These are phyloP conservation scores for Termitomyces sp. DNA, from an alignment of 768 basidiomycete species.

Conservation along the genomic window DNA sequence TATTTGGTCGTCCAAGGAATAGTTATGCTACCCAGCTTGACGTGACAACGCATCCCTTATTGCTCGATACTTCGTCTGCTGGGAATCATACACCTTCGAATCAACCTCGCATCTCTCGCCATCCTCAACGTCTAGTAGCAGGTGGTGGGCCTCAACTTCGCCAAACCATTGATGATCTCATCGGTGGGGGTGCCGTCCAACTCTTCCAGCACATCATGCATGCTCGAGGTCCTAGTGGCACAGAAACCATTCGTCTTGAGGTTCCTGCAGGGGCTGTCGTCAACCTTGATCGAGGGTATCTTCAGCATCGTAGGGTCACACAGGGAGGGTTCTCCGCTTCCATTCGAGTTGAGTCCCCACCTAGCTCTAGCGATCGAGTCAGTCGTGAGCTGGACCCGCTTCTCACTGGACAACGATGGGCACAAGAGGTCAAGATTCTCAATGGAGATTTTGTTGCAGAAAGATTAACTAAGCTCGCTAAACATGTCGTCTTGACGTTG, in stretches of 20 bases:
- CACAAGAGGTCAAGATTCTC: slow-evolving; percentile 80
- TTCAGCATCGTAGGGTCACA: slow-evolving; percentile 46
- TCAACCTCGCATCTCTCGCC: slow-evolving; percentile 48
- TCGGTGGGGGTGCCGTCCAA: slow-evolving; percentile 79
- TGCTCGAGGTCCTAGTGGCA: slow-evolving; percentile 45
- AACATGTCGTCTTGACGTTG: slow-evolving; percentile 70
- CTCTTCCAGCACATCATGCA: slow-evolving; percentile 81
- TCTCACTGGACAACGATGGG: slow-evolving; percentile 83
- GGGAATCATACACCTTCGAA: slow-evolving; percentile 40
- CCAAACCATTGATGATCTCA: slow-evolving; percentile 76
- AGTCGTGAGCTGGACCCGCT: slow-evolving; percentile 73
- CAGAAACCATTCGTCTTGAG: slow-evolving; percentile 76
- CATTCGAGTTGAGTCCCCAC: slow-evolving; percentile 60
- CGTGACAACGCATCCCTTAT: slow-evolving; percentile 76
- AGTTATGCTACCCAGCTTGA: slow-evolving; percentile 56
- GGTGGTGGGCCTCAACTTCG: slow-evolving; percentile 56
- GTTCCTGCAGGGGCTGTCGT: slow-evolving; percentile 64
- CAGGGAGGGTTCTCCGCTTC: slow-evolving; percentile 47
- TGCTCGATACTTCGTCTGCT: slow-evolving; percentile 57
- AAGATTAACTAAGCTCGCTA: slow-evolving; percentile 60
- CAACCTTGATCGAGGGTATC: slow-evolving; percentile 53
- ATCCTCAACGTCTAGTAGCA: slow-evolving; percentile 52
- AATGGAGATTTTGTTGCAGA: slow-evolving; percentile 73
- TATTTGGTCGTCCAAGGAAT: slow-evolving; percentile 59
- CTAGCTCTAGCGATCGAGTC: slow-evolving; percentile 38